These are phyloP conservation scores for Boehmeria nivea DNA, from an alignment of 306 rosid genomes.

Conservation along the genomic window DNA sequence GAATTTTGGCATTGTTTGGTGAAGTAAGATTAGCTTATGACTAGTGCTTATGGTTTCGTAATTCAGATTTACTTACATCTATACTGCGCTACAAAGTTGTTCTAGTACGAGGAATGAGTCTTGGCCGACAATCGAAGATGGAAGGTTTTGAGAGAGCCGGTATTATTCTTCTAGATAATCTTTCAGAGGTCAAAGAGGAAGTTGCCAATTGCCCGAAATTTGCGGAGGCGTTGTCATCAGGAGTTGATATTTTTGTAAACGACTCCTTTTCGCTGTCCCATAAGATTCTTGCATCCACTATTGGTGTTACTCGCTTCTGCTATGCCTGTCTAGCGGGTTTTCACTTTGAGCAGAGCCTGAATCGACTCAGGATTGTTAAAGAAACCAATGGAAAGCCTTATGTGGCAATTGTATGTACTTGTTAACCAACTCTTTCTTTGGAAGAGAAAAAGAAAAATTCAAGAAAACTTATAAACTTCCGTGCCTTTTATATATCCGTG, in stretches of 20 bases:
- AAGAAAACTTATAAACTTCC: not conserved
- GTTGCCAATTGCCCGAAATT: constrained; percentile 67
- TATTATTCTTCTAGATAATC: constrained; percentile 66
- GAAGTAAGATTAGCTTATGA: too few relatives aligned
- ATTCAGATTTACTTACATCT: constrained; percentile 62
- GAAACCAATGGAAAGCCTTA: constrained; percentile 53
- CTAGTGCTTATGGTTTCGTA: too few relatives aligned
- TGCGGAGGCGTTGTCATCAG: constrained; percentile 50
- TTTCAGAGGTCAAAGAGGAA: constrained; percentile 66
- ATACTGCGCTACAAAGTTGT: constrained; percentile 50
- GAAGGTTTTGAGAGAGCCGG: constrained; percentile 40
- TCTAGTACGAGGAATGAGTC: constrained; percentile 38
- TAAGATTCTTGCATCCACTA: constrained; percentile 80
- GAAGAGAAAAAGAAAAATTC: not conserved
- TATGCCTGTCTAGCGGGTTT: constrained; percentile 71
- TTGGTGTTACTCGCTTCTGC: constrained; percentile 81
- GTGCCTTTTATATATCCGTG: constrained; percentile 8
- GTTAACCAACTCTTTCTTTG: not conserved
- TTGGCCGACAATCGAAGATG: constrained; percentile 22
- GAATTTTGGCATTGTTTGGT: too few relatives aligned
- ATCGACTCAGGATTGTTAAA: constrained; percentile 39
- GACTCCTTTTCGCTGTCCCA: constrained; percentile 77
- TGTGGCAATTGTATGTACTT: constrained; percentile 69
- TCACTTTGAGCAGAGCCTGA: constrained; percentile 67
- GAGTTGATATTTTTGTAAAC: constrained; percentile 78